Percentiles rank a stretch among this genome's conserved stretches.
These are phyloP conservation scores for Parmales sp. DNA, from an alignment of 108 stramenopile genomes.

Conservation along the genomic window DNA sequence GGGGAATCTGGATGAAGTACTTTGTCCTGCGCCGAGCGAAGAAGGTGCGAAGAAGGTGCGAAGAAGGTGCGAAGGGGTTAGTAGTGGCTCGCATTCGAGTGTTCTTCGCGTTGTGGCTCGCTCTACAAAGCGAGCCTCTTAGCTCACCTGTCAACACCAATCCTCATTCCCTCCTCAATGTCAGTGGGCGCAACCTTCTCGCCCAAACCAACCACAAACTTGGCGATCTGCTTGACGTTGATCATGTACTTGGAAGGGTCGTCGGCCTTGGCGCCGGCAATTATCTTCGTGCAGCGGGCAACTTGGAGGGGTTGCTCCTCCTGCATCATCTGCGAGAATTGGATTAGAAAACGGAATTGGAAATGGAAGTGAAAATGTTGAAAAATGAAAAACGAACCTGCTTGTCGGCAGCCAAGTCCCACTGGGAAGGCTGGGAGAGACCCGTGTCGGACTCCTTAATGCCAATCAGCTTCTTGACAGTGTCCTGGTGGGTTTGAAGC, in stretches of 20 bases:
- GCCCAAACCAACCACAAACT: conserved; percentile 93
- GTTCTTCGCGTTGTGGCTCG: background rate
- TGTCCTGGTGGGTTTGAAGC: conserved; percentile 85
- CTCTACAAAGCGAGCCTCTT: no score
- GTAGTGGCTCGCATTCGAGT: background rate
- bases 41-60: background rate
- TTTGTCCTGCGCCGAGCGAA: conserved; percentile 58
- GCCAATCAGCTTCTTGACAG: conserved; percentile 95
- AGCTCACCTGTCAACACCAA: conserved; percentile 76
- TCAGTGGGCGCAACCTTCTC: conserved; percentile 98
- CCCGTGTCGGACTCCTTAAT: conserved; percentile 98
- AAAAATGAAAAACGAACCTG: no score
- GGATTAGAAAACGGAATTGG: no score
- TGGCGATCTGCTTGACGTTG: conserved; percentile 98
- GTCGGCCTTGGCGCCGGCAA: conserved; percentile 41
- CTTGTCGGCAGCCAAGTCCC: conserved; percentile 98
- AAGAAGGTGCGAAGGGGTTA: background rate
- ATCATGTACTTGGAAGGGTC: conserved; percentile 87
- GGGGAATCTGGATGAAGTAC: conserved; percentile 94
- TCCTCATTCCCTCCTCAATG: conserved; percentile 99
- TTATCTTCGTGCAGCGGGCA: conserved; percentile 96
- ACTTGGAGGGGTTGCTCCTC: conserved; percentile 95
- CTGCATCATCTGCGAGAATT: conserved; percentile 96
- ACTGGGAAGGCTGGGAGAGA: conserved; percentile 89
- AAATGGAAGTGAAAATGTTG: no score